phyloP scores from a whole-genome alignment of 345 rosid genomes.

The Populus nigra region DNA sequence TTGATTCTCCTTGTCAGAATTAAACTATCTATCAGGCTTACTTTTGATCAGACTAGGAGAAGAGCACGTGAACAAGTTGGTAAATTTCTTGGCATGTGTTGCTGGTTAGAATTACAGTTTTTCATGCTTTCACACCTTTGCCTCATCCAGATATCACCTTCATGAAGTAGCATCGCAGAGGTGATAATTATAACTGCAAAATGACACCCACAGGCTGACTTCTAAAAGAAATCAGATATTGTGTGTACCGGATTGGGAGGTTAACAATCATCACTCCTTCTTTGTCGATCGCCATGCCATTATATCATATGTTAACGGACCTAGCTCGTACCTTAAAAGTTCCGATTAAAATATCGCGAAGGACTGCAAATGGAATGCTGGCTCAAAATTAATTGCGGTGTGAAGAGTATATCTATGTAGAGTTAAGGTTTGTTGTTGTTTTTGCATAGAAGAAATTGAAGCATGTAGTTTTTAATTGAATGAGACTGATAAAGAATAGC shows the following conservation, averaged over 20 bases:
- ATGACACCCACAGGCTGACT: not conserved
- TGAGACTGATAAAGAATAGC: not conserved
- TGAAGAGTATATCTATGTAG: not conserved
- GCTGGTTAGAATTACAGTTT: not conserved
- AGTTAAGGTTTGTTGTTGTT: not conserved
- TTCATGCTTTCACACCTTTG: not conserved
- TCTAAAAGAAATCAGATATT: too few relatives aligned
- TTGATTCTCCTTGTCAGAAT: not conserved
- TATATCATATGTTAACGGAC: not conserved
- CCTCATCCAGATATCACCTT: not conserved
- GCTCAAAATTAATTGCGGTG: not conserved
- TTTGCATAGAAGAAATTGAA: not conserved
- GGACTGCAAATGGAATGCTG: not conserved
- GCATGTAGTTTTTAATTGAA: not conserved
- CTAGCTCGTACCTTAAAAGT: not conserved
- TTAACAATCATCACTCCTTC: not conserved
- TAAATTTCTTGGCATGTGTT: not conserved
- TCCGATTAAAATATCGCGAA: not conserved
- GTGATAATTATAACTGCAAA: not conserved
- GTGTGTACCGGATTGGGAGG: not conserved
- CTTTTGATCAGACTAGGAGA: not conserved
- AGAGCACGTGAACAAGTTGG: not conserved
- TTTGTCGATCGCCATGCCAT: not conserved
- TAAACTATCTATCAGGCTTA: not conserved
- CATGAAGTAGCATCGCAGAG: not conserved